Conservation (phyloP, 306 rosid species). For the Potentilla sterilis region DNA sequence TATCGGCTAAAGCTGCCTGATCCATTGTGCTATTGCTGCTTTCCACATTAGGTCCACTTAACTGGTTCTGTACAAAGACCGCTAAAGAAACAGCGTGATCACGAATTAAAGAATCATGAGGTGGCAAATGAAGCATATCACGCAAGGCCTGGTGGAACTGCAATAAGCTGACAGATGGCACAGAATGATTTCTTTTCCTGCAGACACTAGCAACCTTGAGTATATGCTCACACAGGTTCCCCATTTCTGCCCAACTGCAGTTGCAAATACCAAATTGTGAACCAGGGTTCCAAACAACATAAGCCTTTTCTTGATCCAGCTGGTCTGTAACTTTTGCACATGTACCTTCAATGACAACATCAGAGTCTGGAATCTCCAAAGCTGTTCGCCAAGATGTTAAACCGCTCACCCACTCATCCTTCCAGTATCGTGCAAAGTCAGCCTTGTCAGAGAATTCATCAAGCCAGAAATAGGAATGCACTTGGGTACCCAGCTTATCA, state of each 20-base stretch:
- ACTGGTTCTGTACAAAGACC: constrained; percentile 64
- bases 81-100: constrained; percentile 82
- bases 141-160: constrained; percentile 67
- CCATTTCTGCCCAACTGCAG: constrained; percentile 79
- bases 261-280: constrained; percentile 67
- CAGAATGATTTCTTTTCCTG: constrained; percentile 38
- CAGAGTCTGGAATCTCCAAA: constrained; percentile 61
- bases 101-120: constrained; percentile 73
- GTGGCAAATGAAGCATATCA: constrained; percentile 66
- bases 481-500: constrained; percentile 79
- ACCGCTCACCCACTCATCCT: constrained; percentile 85
- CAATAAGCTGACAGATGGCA: constrained; percentile 58
- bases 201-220: constrained; percentile 56
- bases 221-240: constrained; percentile 80
- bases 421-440: constrained; percentile 79
- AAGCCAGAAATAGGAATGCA: constrained; percentile 89
- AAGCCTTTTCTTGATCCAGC: constrained; percentile 44
- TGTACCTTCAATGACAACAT: constrained; percentile 54
- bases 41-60: constrained; percentile 44
- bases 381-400: constrained; percentile 89
- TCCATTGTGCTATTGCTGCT: constrained; percentile 28
- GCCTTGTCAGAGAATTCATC: constrained; percentile 84
- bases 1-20: constrained; percentile 24
- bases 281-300: constrained; percentile 72
- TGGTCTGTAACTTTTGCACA: constrained; percentile 61